These are phyloP conservation scores for Paxillus rubicundulus DNA, from an alignment of 768 basidiomycete genomes.

Conservation along the genomic window DNA sequence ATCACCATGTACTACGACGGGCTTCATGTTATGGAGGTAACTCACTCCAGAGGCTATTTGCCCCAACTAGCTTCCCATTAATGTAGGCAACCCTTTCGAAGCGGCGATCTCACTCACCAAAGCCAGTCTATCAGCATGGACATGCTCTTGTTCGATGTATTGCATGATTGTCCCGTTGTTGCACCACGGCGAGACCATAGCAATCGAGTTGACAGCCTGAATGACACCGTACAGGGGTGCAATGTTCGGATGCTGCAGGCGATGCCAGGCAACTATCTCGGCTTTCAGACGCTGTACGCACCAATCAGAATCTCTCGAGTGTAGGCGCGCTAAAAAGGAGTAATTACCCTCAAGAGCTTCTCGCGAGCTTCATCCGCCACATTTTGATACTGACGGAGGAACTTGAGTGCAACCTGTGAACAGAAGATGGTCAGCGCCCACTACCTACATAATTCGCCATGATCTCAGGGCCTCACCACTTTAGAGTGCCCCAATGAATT, in stretches of 20 bases:
- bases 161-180: slow-evolving; percentile 53
- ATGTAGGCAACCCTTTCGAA: neutral
- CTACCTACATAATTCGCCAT: neutral
- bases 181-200: slow-evolving; percentile 67
- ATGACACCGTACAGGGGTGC: slow-evolving; percentile 54
- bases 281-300: slow-evolving; percentile 49
- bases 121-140: slow-evolving; percentile 41
- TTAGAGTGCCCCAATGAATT: slow-evolving; percentile 40
- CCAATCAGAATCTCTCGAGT: neutral
- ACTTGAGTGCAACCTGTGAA: slow-evolving; percentile 55
- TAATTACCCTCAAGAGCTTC: slow-evolving; percentile 47
- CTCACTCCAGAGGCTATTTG: slow-evolving; percentile 57
- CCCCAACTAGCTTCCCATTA: slow-evolving; percentile 35
- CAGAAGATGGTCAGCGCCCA: neutral
- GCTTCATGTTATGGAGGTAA: slow-evolving; percentile 55
- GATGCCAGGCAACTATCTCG: slow-evolving; percentile 58
- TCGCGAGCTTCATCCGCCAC: slow-evolving; percentile 51
- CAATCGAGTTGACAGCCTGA: slow-evolving; percentile 48
- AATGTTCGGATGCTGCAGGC: slow-evolving; percentile 53
- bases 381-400: slow-evolving; percentile 44
- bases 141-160: slow-evolving; percentile 44
- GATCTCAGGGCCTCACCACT: slow-evolving; percentile 10
- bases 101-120: slow-evolving; percentile 37
- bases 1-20: slow-evolving; percentile 58
- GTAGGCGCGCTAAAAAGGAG: neutral